These are phyloP conservation scores for Trypanosoma boissoni DNA, from an alignment of 208 protist species.

Conservation along the genomic window DNA sequence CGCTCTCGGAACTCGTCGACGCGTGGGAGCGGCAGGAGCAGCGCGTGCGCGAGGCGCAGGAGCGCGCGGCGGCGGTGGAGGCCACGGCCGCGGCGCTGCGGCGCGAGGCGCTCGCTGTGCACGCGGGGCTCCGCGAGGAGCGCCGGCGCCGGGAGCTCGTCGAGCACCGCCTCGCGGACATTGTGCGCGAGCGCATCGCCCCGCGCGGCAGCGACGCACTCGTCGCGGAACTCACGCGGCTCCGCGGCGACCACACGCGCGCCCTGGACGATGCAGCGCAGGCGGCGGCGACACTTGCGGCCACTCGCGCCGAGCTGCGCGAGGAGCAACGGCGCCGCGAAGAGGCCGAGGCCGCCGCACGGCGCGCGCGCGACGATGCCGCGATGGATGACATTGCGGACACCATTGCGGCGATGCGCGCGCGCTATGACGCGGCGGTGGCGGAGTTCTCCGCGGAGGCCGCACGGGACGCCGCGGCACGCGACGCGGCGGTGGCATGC, in stretches of 20 bases:
- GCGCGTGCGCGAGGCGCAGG: conserved; percentile 41
- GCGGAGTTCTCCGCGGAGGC: conserved; percentile 27
- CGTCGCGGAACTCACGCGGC: conserved; percentile 43
- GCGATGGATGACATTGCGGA: conserved; percentile 55
- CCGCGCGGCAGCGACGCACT: conserved; percentile 31
- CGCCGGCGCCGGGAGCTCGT: conserved; percentile 64
- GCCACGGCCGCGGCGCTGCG: conserved; percentile 33
- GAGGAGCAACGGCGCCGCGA: conserved; percentile 19
- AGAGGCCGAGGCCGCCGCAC: conserved; percentile 27
- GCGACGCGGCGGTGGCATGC: background rate
- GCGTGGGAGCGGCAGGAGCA: conserved; percentile 59
- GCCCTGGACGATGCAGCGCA: conserved; percentile 75
- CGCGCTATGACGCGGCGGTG: conserved; percentile 47
- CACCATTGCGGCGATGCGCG: conserved; percentile 50
- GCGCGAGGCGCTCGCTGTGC: conserved; percentile 59
- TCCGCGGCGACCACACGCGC: conserved; percentile 58
- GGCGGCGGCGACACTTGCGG: conserved; percentile 55
- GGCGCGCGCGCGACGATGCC: conserved; percentile 48
- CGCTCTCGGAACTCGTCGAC: conserved; percentile 77
- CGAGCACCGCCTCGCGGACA: conserved; percentile 71
- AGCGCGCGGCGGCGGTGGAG: conserved; percentile 35
- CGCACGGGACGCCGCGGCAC: conserved; percentile 36
- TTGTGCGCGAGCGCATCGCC: conserved; percentile 64
- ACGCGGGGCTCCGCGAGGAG: conserved; percentile 72
- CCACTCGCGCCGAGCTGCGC: conserved; percentile 44